A percentile compares a stretch with the other conserved stretches of the same genome.
Conservation (phyloP, 2,329 filamentous ascomycete genomes). For the Ceratocystis alfenasii region DNA sequence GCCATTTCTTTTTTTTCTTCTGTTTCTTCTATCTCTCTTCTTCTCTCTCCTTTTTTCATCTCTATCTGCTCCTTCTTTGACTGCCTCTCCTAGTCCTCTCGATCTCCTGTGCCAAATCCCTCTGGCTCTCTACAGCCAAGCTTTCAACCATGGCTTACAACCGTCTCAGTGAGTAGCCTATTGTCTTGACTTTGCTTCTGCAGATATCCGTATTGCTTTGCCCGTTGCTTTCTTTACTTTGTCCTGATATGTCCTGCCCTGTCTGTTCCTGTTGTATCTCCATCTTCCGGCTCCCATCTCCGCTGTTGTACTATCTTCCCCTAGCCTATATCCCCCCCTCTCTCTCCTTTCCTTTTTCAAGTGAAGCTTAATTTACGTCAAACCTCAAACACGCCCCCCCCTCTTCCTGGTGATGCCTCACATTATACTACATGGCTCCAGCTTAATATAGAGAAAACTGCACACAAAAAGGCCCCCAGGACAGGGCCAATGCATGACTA, state of each 20-base stretch:
- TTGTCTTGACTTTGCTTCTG: not conserved
- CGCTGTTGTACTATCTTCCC: not conserved
- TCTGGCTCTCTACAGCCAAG: not conserved
- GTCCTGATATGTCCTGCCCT: not conserved
- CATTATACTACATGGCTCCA: not conserved
- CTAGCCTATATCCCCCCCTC: not conserved
- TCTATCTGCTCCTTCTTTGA: not conserved
- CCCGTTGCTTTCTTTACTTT: conserved; percentile 1
- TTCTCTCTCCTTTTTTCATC: not conserved
- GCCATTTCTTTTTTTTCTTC: no score
- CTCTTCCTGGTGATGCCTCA: not conserved
- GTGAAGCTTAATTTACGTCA: conserved; percentile 12
- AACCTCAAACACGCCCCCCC: conserved; percentile 17
- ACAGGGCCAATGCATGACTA: conserved; percentile 2
- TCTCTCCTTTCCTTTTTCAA: not conserved
- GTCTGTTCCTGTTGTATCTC: not conserved
- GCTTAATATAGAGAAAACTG: not conserved
- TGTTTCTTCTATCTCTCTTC: not conserved
- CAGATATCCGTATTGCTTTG: not conserved
- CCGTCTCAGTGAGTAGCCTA: conserved; percentile 23
- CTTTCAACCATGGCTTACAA: conserved; percentile 23
- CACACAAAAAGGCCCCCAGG: not conserved
- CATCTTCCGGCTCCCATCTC: not conserved
- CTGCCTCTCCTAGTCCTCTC: not conserved
- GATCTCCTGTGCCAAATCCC: not conserved